Conservation (phyloP, 176 grass and related monocot species). For the Musa troglodytarum region DNA sequence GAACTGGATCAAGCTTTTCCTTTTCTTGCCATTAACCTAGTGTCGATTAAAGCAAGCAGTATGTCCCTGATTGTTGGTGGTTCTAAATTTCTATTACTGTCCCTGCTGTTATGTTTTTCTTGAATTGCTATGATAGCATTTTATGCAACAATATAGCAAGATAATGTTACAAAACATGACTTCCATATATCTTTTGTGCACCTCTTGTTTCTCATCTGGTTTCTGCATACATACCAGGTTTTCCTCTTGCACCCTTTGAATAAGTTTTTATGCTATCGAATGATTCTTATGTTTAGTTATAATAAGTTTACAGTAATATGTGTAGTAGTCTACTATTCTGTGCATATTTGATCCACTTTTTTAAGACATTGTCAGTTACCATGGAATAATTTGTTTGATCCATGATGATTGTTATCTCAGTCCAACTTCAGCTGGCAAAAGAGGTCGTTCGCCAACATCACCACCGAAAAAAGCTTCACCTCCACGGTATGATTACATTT, state of each 20-base stretch:
- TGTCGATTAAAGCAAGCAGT: no score
- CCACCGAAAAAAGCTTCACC: constrained; percentile 71
- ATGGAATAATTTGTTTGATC: constrained; percentile 10
- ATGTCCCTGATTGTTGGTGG: no score
- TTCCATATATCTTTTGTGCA: no score
- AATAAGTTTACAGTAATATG: background rate
- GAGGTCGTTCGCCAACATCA: constrained; percentile 47
- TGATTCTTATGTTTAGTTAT: background rate
- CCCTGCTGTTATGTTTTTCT: no score
- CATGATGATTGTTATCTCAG: constrained; percentile 29
- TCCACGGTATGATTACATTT: constrained; percentile 34
- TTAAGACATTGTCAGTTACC: background rate
- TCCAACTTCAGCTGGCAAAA: constrained; percentile 45
- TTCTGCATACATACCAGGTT: background rate
- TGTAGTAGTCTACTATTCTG: background rate
- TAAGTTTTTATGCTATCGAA: background rate
- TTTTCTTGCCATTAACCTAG: no score
- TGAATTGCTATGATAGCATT: no score
- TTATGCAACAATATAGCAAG: no score
- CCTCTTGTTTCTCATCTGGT: background rate
- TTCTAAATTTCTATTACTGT: no score
- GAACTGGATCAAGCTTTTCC: no score
- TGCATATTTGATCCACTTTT: background rate
- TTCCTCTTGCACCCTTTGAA: background rate
- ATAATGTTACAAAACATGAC: no score